Base-by-base conservation (phyloP, 345 rosid species). In the Salix brachista region DNA sequence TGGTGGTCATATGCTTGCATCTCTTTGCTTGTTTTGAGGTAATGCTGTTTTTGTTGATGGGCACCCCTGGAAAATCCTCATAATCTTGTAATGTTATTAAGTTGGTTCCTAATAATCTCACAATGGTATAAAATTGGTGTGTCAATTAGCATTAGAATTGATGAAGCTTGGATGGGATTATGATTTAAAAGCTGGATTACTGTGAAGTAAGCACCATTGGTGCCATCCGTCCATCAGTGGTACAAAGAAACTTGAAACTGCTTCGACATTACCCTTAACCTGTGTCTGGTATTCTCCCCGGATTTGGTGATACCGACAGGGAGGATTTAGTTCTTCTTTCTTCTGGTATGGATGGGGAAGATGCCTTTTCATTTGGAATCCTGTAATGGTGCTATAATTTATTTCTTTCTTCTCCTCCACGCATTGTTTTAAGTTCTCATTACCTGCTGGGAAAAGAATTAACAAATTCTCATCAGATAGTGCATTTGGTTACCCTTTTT, bases 1-100 rank as follows among this genome's bases (percentile, higher is more conserved):
- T 80, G 89, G 85, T 90, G 90, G 88, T 80, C 77, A 73, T 73
- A 70, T 79, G 85, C 85, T 84, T 81, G 81, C 86, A 84, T 72
- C 84, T 88, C 88, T 84, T 84, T 81, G 83, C 75, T 77, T 83
- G 75, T 80, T 52, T 52, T 73, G 86, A 88, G 88, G 91, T 88
- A 86, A 85, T 88, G 34, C 48, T 81, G 80, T 79, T 83, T 82
- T 75, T 88, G 86, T 80, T 73, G 83, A 71, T 67, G 83, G 79
- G 80, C 79, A 75, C 83, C 77, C 58, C 46, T 26, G 81, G 77
- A 70, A 71, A 81, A 80, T 44, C 73, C 42, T 67, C 14, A 67
- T 65, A 75, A 70, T 67, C 62, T 54, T 37, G 73, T 56, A 30
- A 23, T 71, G 74, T 46, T 79, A 44, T 50, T 83, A 69, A 79